Evolutionary conservation across 768 basidiomycete genomes (phyloP).

Genomic region (Cantharellus anzutake): DNA sequence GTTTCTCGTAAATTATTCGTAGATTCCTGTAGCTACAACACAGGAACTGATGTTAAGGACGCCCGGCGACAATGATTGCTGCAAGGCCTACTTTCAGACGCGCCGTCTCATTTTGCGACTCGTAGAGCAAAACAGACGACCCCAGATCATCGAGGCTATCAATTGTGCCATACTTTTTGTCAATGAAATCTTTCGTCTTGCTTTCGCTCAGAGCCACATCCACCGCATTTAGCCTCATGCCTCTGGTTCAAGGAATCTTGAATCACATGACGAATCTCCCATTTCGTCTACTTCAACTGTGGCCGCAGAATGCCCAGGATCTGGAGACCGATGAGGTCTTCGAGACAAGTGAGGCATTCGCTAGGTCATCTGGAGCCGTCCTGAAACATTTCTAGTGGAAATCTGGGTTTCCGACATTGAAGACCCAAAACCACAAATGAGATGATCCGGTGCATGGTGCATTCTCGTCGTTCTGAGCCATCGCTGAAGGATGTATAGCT

Average conservation of each 20-base stretch:
- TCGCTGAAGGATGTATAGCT: no score
- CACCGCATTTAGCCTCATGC: neutral
- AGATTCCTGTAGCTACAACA: neutral
- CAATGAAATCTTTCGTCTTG: neutral
- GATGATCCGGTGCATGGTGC: neutral
- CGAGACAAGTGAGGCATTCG: neutral
- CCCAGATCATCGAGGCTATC: neutral
- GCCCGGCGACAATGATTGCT: no score
- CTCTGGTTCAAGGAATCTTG: neutral
- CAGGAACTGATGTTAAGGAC: neutral
- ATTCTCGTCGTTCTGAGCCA: no score
- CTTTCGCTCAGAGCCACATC: neutral
- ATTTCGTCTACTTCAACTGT: no score
- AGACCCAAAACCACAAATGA: constrained; percentile 28
- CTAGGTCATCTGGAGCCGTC: neutral
- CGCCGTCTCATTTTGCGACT: neutral
- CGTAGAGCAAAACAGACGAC: neutral
- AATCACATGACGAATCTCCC: no score
- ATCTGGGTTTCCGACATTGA: constrained; percentile 34
- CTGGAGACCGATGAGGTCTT: neutral
- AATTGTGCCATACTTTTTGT: neutral
- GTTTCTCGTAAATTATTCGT: neutral
- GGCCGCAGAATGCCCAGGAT: neutral
- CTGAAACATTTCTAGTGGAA: neutral
- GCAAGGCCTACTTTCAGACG: neutral